These are phyloP conservation scores for Trifolium pratense DNA, from an alignment of 306 rosid genomes.

Conservation along the genomic window DNA sequence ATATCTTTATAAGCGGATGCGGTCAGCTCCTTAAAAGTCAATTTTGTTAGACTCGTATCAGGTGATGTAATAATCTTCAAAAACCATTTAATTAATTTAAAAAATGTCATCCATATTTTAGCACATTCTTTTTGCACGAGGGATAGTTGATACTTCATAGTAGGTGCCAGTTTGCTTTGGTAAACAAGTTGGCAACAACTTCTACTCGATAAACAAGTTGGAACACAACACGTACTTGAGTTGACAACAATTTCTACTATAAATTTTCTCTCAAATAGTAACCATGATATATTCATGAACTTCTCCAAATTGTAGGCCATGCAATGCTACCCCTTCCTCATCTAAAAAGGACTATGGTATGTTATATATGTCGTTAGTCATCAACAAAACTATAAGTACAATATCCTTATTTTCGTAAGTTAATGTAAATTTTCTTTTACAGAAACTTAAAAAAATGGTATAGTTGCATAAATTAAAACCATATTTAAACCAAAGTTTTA, in stretches of 20 bases:
- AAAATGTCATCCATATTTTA: too few relatives aligned
- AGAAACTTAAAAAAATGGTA: too few relatives aligned
- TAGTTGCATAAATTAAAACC: too few relatives aligned
- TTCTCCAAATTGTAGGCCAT: slow-evolving; percentile 23
- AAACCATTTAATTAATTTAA: too few relatives aligned
- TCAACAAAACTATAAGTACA: background rate
- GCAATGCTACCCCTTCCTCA: background rate
- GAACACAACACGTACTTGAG: background rate
- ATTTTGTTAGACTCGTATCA: too few relatives aligned
- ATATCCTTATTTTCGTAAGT: background rate
- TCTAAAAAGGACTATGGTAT: slow-evolving; percentile 19
- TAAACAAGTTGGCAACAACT: background rate
- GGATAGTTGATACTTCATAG: too few relatives aligned
- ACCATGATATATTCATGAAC: slow-evolving; percentile 9
- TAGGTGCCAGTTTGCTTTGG: too few relatives aligned
- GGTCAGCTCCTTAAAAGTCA: too few relatives aligned
- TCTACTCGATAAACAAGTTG: slow-evolving; percentile 8
- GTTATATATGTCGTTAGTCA: slow-evolving; percentile 40
- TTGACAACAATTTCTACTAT: background rate
- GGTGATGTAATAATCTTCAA: too few relatives aligned
- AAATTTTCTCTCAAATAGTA: background rate
- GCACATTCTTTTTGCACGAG: too few relatives aligned
- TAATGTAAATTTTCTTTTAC: background rate
- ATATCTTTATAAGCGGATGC: too few relatives aligned
- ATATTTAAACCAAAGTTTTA: background rate